phyloP scores from a whole-genome alignment of 768 basidiomycete genomes.

The Cubamyces sp. region DNA sequence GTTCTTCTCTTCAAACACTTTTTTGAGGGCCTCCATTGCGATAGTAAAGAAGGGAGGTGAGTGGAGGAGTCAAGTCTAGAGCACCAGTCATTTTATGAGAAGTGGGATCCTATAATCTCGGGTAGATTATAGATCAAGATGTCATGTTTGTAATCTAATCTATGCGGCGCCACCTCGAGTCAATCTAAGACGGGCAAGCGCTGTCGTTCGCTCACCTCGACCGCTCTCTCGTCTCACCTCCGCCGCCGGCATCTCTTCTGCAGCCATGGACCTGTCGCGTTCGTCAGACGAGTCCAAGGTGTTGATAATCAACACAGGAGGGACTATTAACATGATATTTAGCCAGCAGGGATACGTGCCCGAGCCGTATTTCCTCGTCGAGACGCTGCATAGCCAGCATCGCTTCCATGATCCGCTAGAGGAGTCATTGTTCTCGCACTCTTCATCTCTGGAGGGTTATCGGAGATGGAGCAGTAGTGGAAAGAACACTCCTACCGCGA shows the following conservation, averaged over 20 bases:
- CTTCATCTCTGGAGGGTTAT: slow-evolving; percentile 78
- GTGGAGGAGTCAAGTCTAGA: slow-evolving; percentile 14
- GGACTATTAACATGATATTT: slow-evolving; percentile 89
- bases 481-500: slow-evolving; percentile 50
- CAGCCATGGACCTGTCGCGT: slow-evolving; percentile 50
- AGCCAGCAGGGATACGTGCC: slow-evolving; percentile 79
- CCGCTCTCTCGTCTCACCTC: slow-evolving; percentile 9
- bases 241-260: slow-evolving; percentile 1
- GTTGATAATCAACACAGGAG: slow-evolving; percentile 89
- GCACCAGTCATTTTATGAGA: slow-evolving; percentile 24
- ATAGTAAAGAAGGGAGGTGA: slow-evolving; percentile 13
- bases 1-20: slow-evolving; percentile 70
- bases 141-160: slow-evolving; percentile 24
- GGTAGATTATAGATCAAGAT: slow-evolving; percentile 11
- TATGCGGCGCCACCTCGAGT: slow-evolving; percentile 4
- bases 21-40: slow-evolving; percentile 71
- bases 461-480: slow-evolving; percentile 75
- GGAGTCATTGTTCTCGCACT: slow-evolving; percentile 84
- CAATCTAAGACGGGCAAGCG: slow-evolving; percentile 11
- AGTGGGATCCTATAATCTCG: slow-evolving; percentile 2
- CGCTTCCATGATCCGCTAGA: slow-evolving; percentile 92
- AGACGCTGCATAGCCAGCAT: slow-evolving; percentile 78
- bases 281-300: slow-evolving; percentile 74
- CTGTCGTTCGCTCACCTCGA: slow-evolving; percentile 17
- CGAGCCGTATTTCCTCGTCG: slow-evolving; percentile 86